Base-by-base conservation (phyloP, 2,329 filamentous ascomycete species). In the Ceratocystis ficicola region DNA sequence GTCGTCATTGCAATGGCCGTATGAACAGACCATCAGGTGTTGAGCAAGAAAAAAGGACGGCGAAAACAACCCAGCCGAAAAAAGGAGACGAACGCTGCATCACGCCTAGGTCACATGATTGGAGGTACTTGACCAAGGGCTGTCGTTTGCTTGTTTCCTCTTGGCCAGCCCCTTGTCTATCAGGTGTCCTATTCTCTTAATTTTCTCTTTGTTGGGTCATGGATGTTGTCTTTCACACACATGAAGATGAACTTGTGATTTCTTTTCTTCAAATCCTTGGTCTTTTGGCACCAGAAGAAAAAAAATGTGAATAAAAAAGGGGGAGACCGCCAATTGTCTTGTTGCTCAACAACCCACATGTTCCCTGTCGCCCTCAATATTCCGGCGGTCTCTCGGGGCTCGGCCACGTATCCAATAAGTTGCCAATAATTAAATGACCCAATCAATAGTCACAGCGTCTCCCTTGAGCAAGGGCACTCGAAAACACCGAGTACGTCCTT, bases 331-430 rank as follows among this genome's bases (percentile, higher is more conserved):
- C 25, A 30, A 36, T 22, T 25, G 30, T 7, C 46, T 48, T 22
- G 46, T 10, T 17, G 52, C 30, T 12, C 52, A 17, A 12, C 15
- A 28, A 30, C 52, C 17, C 5, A 57, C 52, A 2, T 30, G 52
- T 57, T 57, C 52, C 52, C 52, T 57, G 52, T 22, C 17, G 25
- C 52, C 52, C 52, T 57, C 5, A 57, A 2, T 32, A 28, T 30
- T 57, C 52, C 52, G 52, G 52, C 52, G 52, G 52, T 57, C 22
- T 28, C 12, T 57, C 52, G 52, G 52, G 52, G 52, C 52, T 57
- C 52, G 52, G 52, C 52, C 17, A 57, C 25, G 10, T 57, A 22
- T 28, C 30, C 22, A 22, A 22, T 28, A 15, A 22, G 52, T 15
- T 17, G 52, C 30, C 25, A 30, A 30, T 57, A 36, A 28, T 57